Base-by-base conservation (phyloP, 129 eudicot species). In the Smallanthus sonchifolius region DNA sequence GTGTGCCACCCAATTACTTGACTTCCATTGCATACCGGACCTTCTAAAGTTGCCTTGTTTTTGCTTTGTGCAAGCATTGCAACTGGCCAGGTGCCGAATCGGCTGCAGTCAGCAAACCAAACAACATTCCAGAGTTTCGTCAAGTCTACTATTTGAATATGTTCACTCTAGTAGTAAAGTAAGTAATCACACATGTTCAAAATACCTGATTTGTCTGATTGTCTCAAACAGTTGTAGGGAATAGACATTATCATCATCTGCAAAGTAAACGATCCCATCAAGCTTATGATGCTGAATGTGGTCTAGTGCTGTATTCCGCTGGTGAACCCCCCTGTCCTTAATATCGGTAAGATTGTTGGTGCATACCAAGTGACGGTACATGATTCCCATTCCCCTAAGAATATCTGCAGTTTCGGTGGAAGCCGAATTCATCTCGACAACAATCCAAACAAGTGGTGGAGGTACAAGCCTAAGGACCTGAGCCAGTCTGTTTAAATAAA, bases 11-110 rank as follows among this genome's bases (percentile, higher is more conserved):
- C 99, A 16, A 94, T 85, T 35, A 91, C 97, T 76, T 81, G 78
- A 80, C 87, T 91, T 66, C 90, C 94, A 68, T 91, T 94, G 80
- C 99, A 91, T 5, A 94, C 94, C 6, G 99, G 99, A 75, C 99
- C 99, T 85, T 91, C 99, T 81, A 91, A 74, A 42, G 86, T 85
- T 24, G 97, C 96, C 86, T 94, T 94, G 83, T 70, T 88, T 88
- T 94, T 94, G 83, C 90, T 86, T 82, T 88, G 96, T 44, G 94
- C 96, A 65, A 94, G 87, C 99, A 94, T 94, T 63, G 87, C 96
- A 67, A 94, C 99, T 47, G 97, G 99, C 99, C 99, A 94, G 17
- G 96, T 88, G 77, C 99, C 96, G 76, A 94, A 94, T 74, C 97
- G 96, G 32, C 96, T 94, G 82, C 67, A 84, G 8, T 77, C 52